phyloP scores from a whole-genome alignment of 2,329 filamentous ascomycete genomes.

The Xylariales sp. region DNA sequence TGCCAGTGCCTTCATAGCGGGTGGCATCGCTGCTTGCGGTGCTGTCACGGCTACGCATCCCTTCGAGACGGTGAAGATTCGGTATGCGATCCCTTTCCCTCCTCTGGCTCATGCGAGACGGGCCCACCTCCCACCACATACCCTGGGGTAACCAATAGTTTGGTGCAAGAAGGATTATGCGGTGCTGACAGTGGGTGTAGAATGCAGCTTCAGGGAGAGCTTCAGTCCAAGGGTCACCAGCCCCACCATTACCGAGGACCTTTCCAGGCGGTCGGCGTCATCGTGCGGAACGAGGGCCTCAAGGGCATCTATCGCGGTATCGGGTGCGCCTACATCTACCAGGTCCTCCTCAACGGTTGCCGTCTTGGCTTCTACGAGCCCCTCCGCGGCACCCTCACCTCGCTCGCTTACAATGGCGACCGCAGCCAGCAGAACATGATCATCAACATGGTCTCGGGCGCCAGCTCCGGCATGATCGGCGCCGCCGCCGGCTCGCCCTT shows the following conservation, averaged over 20 bases:
- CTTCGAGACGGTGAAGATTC: slow-evolving; percentile 98
- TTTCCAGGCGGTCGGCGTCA: slow-evolving; percentile 84
- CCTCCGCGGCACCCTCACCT: slow-evolving; percentile 68
- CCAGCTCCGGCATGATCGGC: slow-evolving; percentile 82
- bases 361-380: slow-evolving; percentile 97
- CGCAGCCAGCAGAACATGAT: slow-evolving; percentile 74
- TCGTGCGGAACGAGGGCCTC: slow-evolving; percentile 84
- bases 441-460: slow-evolving; percentile 92
- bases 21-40: slow-evolving; percentile 93
- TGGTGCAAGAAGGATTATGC: too few relatives aligned
- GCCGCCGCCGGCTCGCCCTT: slow-evolving; percentile 93
- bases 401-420: slow-evolving; percentile 67
- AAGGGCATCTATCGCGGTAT: slow-evolving; percentile 84
- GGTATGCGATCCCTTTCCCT: slow-evolving; percentile 47
- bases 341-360: slow-evolving; percentile 93
- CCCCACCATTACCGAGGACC: slow-evolving; percentile 88
- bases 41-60: slow-evolving; percentile 96
- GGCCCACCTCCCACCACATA: too few relatives aligned
- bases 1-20: slow-evolving; percentile 80
- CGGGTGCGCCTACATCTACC: slow-evolving; percentile 91
- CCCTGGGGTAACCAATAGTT: too few relatives aligned
- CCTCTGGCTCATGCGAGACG: too few relatives aligned
- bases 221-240: slow-evolving; percentile 80
- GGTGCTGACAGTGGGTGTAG: slow-evolving; percentile 43
- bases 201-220: slow-evolving; percentile 93